phyloP scores from a whole-genome alignment of 208 protist genomes.

The Kentomonas sorsogonicus region DNA sequence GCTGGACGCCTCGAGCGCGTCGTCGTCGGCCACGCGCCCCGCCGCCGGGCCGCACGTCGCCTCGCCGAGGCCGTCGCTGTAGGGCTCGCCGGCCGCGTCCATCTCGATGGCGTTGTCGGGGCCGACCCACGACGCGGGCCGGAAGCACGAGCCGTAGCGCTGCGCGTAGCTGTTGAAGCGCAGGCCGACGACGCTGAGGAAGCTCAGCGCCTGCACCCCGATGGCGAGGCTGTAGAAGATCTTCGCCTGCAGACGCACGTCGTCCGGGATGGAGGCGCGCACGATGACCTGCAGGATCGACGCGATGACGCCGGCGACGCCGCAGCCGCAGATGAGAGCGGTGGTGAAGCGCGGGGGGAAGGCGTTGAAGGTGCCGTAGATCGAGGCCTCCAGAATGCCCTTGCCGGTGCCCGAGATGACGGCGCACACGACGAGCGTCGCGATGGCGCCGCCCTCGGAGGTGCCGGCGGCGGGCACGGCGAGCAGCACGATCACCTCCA shows the following conservation, averaged over 20 bases:
- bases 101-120: no score
- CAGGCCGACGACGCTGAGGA: slow-evolving; percentile 31
- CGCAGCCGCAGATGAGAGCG: slow-evolving; percentile 53
- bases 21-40: neutral
- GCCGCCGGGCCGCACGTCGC: neutral
- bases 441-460: slow-evolving; percentile 37
- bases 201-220: slow-evolving; percentile 27
- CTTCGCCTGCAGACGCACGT: slow-evolving; percentile 32
- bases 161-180: slow-evolving; percentile 41
- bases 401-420: slow-evolving; percentile 40
- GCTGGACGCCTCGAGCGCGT: neutral
- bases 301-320: slow-evolving; percentile 36
- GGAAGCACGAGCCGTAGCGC: slow-evolving; percentile 23
- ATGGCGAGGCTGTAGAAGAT: slow-evolving; percentile 56
- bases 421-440: slow-evolving; percentile 26
- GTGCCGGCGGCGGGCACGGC: slow-evolving; percentile 37
- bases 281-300: slow-evolving; percentile 54
- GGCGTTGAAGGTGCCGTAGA: slow-evolving; percentile 61
- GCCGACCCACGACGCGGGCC: no score
- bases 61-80: neutral
- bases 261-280: slow-evolving; percentile 31
- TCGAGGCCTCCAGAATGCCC: slow-evolving; percentile 59
- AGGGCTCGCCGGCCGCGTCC: no score
- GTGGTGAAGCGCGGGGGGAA: slow-evolving; percentile 62
- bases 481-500: slow-evolving; percentile 48